Percentiles rank a stretch among this genome's conserved stretches.
These are phyloP conservation scores for Inosperma sp. DNA, from an alignment of 768 basidiomycete genomes.

Conservation along the genomic window DNA sequence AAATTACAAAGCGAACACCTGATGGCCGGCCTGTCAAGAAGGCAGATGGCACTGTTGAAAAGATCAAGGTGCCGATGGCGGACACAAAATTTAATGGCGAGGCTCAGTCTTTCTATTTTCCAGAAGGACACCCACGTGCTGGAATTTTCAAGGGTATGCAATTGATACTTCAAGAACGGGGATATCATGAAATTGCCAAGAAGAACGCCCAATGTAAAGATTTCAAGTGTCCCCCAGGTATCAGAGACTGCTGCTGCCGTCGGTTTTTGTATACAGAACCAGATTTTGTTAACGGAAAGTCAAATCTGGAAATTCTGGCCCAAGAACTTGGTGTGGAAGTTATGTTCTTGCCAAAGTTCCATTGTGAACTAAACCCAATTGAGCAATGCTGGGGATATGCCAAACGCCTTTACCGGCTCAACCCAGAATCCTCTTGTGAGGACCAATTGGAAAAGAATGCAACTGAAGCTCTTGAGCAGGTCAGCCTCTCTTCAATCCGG, in stretches of 20 bases:
- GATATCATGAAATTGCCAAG: constrained; percentile 21
- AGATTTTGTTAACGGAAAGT: constrained; percentile 33
- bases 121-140: constrained; percentile 18
- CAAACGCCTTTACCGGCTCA: constrained; percentile 21
- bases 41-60: constrained; percentile 22
- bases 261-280: constrained; percentile 35
- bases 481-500: constrained; percentile 26
- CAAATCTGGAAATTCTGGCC: constrained; percentile 28
- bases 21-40: constrained; percentile 23
- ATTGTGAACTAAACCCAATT: constrained; percentile 30
- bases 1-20: constrained; percentile 11
- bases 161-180: constrained; percentile 24
- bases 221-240: constrained; percentile 24
- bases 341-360: too few relatives aligned
- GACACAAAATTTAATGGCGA: constrained; percentile 21
- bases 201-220: constrained; percentile 25
- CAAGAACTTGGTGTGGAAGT: constrained; percentile 16
- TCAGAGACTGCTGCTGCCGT: constrained; percentile 28
- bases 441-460: constrained; percentile 33
- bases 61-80: constrained; percentile 30
- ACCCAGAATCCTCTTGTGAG: constrained; percentile 24
- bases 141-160: constrained; percentile 38
- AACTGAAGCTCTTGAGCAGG: constrained; percentile 21
- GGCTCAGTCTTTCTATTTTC: constrained; percentile 30
- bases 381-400: too few relatives aligned